phyloP scores from a whole-genome alignment of 352 stramenopile species.

The Pythium myriotylum region DNA sequence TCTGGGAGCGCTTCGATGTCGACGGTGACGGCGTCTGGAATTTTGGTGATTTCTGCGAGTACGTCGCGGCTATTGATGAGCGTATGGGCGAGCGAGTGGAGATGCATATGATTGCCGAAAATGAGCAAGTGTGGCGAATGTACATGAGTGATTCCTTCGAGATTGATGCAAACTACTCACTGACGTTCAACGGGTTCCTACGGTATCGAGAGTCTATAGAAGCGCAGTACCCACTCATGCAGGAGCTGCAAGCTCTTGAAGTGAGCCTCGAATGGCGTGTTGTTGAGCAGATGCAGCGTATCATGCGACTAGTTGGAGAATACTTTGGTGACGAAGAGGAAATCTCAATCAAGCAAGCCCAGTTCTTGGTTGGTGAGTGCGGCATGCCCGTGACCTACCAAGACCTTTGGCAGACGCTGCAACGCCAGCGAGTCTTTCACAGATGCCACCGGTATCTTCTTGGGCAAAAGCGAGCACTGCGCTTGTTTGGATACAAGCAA shows the following conservation, averaged over 20 bases:
- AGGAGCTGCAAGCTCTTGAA: slow-evolving; percentile 43
- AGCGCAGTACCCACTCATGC: slow-evolving; percentile 35
- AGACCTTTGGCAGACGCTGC: slow-evolving; percentile 44
- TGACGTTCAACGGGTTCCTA: slow-evolving; percentile 67
- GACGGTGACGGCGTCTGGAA: slow-evolving; percentile 58
- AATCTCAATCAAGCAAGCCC: slow-evolving; percentile 38
- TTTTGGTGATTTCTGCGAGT: slow-evolving; percentile 66
- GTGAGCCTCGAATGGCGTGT: slow-evolving; percentile 45
- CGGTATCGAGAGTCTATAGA: slow-evolving; percentile 57
- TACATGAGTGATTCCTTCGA: slow-evolving; percentile 63
- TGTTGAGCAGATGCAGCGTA: slow-evolving; percentile 9
- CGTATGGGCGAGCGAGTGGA: slow-evolving; percentile 15
- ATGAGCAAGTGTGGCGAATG: slow-evolving; percentile 63
- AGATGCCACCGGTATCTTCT: slow-evolving; percentile 48
- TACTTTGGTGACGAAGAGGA: slow-evolving; percentile 46
- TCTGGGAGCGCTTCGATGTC: slow-evolving; percentile 61
- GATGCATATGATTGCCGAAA: slow-evolving; percentile 37
- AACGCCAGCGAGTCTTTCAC: slow-evolving; percentile 39
- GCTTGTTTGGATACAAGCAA: slow-evolving; percentile 71
- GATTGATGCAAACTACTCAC: slow-evolving; percentile 33
- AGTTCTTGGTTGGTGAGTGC: slow-evolving; percentile 59
- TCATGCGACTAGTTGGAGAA: slow-evolving; percentile 44
- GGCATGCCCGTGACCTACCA: slow-evolving; percentile 31
- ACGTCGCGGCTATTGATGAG: slow-evolving; percentile 44
- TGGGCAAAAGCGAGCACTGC: slow-evolving; percentile 50